Evolutionary conservation across 352 stramenopile genomes (phyloP).

Genomic region (Globisporangium barbulae): DNA sequence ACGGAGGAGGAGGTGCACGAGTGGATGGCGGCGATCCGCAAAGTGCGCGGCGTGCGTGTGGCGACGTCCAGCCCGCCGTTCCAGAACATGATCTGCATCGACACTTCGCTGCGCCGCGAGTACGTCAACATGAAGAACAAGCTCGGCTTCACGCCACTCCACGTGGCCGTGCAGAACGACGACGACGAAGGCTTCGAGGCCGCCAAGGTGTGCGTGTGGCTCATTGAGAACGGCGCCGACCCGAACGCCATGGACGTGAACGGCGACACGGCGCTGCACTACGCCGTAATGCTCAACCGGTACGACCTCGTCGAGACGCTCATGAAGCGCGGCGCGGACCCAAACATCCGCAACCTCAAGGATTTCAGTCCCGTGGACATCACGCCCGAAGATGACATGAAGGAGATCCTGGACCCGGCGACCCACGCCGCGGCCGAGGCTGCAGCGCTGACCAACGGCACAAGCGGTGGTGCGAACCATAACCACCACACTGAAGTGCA

Average conservation of each 20-base stretch:
- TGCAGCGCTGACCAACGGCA: slow-evolving; percentile 21
- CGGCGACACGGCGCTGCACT: slow-evolving; percentile 85
- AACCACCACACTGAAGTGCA: slow-evolving; percentile 20
- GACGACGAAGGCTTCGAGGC: slow-evolving; percentile 89
- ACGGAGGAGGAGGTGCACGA: slow-evolving; percentile 83
- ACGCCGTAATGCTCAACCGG: slow-evolving; percentile 77
- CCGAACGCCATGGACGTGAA: slow-evolving; percentile 73
- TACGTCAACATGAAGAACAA: slow-evolving; percentile 90
- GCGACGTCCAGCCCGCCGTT: slow-evolving; percentile 64
- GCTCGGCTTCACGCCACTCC: slow-evolving; percentile 70
- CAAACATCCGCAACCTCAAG: slow-evolving; percentile 70
- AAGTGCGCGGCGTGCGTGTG: slow-evolving; percentile 79
- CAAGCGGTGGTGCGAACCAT: slow-evolving; percentile 10
- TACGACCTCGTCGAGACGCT: slow-evolving; percentile 83
- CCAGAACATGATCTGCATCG: slow-evolving; percentile 90
- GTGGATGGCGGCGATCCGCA: slow-evolving; percentile 85
- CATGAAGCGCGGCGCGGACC: slow-evolving; percentile 82
- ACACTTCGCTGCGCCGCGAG: slow-evolving; percentile 70
- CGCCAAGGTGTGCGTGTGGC: slow-evolving; percentile 82
- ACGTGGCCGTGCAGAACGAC: slow-evolving; percentile 83
- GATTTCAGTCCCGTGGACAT: slow-evolving; percentile 66
- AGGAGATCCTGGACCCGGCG: slow-evolving; percentile 65
- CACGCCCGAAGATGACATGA: slow-evolving; percentile 73
- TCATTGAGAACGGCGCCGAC: slow-evolving; percentile 85
- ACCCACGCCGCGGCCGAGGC: slow-evolving; percentile 37